Evolutionary conservation across 108 stramenopile species (phyloP).

Genomic region (Licmophora abbreviata): DNA sequence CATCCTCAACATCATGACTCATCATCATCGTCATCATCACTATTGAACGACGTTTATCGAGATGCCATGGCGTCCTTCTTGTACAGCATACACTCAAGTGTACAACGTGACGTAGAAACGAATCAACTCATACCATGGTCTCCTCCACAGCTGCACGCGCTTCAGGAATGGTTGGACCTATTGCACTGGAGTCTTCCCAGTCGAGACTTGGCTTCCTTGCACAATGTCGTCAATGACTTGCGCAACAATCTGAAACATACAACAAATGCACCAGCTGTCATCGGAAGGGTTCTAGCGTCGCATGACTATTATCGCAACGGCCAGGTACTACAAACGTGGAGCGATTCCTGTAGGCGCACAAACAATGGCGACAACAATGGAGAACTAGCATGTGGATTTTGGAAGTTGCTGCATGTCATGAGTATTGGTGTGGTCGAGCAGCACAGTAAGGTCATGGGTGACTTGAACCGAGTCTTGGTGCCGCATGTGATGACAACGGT

Average conservation of each 20-base stretch:
- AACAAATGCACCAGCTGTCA: neutral
- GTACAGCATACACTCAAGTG: neutral
- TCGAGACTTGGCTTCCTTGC: conserved; percentile 5
- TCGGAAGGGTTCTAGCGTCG: neutral
- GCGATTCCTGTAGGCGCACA: neutral
- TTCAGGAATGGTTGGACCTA: conserved; percentile 6
- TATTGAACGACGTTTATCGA: neutral
- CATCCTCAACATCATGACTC: too few relatives aligned
- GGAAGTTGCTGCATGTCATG: conserved; percentile 38
- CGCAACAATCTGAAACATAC: conserved; percentile 1
- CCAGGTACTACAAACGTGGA: neutral
- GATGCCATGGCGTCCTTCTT: conserved; percentile 8
- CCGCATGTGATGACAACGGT: conserved; percentile 15
- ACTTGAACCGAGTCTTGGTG: conserved; percentile 16
- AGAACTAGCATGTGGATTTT: conserved; percentile 37
- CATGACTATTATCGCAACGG: conserved; percentile 6
- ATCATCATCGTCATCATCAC: too few relatives aligned
- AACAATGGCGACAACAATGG: neutral
- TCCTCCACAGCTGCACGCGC: neutral
- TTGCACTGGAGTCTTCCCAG: conserved; percentile 5
- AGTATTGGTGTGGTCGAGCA: conserved; percentile 41
- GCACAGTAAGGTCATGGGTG: conserved; percentile 18
- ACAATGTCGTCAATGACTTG: conserved; percentile 8
- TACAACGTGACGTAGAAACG: neutral
- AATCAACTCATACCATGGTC: neutral